A percentile compares a stretch with the other conserved stretches of the same genome.
These are phyloP conservation scores for Pythium vanterpoolii DNA, from an alignment of 352 stramenopile genomes.

Conservation along the genomic window DNA sequence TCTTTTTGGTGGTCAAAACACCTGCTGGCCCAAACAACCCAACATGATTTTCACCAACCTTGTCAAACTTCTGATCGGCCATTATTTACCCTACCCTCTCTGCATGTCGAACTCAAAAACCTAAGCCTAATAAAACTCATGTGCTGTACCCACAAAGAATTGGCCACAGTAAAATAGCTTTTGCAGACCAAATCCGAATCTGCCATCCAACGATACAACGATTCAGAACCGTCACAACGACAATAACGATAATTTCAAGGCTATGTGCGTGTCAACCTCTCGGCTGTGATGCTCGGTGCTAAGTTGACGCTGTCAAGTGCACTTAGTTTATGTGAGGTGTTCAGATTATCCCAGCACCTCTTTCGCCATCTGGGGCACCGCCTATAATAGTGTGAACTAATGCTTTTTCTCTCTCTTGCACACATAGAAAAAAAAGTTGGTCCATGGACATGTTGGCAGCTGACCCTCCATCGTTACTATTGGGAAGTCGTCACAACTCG, in stretches of 20 bases:
- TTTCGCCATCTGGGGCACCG: background rate
- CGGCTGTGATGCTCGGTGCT: too few species aligned
- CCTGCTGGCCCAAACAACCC: background rate
- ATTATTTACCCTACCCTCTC: constrained; percentile 8
- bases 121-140: constrained; percentile 4
- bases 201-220: constrained; percentile 5
- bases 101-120: background rate
- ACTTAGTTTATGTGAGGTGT: too few species aligned
- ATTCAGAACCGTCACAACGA: background rate
- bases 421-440: background rate
- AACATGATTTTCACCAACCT: background rate
- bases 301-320: too few species aligned
- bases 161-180: too few species aligned
- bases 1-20: background rate
- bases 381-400: constrained; percentile 8
- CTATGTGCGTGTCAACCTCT: too few species aligned
- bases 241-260: too few species aligned
- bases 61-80: background rate
- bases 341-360: too few species aligned
- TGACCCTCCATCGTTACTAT: background rate
- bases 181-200: constrained; percentile 2
- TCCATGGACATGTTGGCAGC: background rate
- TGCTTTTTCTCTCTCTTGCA: background rate
- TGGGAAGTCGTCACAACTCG: background rate
- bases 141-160: constrained; percentile 8